Evolutionary conservation across 1,284 basidiomycete genomes (phyloP).

Genomic region (Phellinidium pouzarii): DNA sequence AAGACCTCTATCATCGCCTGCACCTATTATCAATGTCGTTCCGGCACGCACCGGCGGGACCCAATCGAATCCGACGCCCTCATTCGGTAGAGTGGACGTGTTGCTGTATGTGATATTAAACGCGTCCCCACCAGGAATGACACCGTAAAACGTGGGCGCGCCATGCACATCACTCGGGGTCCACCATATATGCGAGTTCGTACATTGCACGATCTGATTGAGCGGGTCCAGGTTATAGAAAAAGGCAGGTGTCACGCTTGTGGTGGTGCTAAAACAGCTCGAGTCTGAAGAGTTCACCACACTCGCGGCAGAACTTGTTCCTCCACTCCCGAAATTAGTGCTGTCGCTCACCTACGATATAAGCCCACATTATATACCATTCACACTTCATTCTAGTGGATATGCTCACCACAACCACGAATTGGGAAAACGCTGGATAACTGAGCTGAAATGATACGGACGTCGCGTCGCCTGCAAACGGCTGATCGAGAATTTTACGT

Average conservation of each 20-base stretch:
- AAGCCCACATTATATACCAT: too few relatives aligned
- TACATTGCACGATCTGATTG: conserved; percentile 58
- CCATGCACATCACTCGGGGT: conserved; percentile 43
- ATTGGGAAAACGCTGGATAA: conserved; percentile 61
- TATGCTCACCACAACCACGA: conserved; percentile 54
- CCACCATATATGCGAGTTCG: conserved; percentile 58
- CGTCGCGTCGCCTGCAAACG: conserved; percentile 39
- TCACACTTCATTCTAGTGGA: too few relatives aligned
- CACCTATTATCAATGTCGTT: conserved; percentile 57
- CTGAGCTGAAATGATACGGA: conserved; percentile 50
- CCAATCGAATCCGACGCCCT: conserved; percentile 67
- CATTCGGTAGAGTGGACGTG: conserved; percentile 33
- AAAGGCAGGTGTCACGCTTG: conserved; percentile 46
- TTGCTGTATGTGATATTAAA: conserved; percentile 50
- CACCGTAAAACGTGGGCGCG: conserved; percentile 52
- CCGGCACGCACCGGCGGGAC: conserved; percentile 53
- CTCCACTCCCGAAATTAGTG: conserved; percentile 63
- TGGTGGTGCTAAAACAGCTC: conserved; percentile 53
- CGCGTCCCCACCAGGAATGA: conserved; percentile 74
- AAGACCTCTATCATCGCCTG: conserved; percentile 57
- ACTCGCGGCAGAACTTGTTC: conserved; percentile 58
- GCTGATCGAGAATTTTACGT: conserved; percentile 49
- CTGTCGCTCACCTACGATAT: conserved; percentile 58
- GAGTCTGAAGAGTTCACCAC: conserved; percentile 46
- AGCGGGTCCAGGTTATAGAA: conserved; percentile 52